Evolutionary conservation across 306 rosid species (phyloP), one percentile per base, ranked within the genome.

Genomic region (Sicyos baderoa): DNA sequence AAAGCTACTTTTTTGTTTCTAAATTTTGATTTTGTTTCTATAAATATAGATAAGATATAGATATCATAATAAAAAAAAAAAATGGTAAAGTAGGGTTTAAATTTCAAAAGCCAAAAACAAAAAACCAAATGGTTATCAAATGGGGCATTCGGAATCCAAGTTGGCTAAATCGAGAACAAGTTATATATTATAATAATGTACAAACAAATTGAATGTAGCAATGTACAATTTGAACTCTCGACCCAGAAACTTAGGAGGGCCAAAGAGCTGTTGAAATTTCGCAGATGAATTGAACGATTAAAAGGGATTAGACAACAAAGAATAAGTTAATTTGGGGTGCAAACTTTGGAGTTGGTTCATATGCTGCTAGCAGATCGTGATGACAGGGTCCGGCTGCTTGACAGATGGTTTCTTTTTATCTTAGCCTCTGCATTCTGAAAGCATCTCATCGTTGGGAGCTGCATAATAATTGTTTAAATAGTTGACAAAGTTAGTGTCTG

Each of bases 381-480:
- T 4, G 95, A 84, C 55, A 91, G 49, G n/a, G 86, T 73, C 4
- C 78, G 70, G 72, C 89, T 79, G 82, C 87, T 72, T 23, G 16
- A 47, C 62, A 75, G 22, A 68, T 59, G 77, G 56, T 80, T 82
- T 79, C 84, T 87, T 85, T 77, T 87, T 75, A 87, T 59, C 66
- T 82, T 77, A 79, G 91, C 88, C 73, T 85, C 91, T 47, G 87
- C 74, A 72, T 85, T 87, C 75, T 73, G 89, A 74, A 91, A 91
- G 81, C 95, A 89, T 76, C 78, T 84, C 86, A 91, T 59, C 21
- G 95, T 89, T 75, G 80, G 79, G 75, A 91, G 95, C 97, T 91
- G 90, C 22, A 76, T 11, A 75, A 76, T 11, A 75, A 40, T 17
- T 59, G 62, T 75, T 52, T 52, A 67, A 22, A 57, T 14, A 61